These are phyloP conservation scores for Thalassiosira gravida DNA, from an alignment of 352 stramenopile species.

Conservation along the genomic window DNA sequence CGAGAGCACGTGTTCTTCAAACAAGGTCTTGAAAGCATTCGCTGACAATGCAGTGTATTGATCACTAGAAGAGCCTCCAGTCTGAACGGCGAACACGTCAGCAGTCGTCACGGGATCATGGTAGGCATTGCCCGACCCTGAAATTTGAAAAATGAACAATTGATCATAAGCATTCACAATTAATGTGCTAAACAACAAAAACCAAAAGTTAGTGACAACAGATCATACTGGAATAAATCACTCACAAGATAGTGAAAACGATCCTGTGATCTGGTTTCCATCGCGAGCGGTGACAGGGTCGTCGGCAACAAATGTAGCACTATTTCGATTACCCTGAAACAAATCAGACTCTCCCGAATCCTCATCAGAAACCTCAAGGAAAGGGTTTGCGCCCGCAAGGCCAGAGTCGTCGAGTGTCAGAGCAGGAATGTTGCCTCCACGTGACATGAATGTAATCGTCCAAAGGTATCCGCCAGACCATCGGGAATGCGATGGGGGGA, in stretches of 20 bases:
- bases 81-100: conserved; percentile 63
- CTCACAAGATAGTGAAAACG: conserved; percentile 85
- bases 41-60: conserved; percentile 66
- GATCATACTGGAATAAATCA: too few species aligned
- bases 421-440: conserved; percentile 87
- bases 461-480: conserved; percentile 94
- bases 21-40: conserved; percentile 65
- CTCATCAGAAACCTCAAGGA: conserved; percentile 67
- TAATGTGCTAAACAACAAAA: too few species aligned
- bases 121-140: conserved; percentile 57
- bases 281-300: conserved; percentile 86
- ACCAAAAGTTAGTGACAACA: too few species aligned
- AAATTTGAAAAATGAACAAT: too few species aligned
- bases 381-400: conserved; percentile 44
- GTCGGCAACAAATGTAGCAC: conserved; percentile 54
- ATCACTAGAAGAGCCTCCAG: conserved; percentile 47
- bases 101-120: conserved; percentile 42
- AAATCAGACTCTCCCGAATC: conserved; percentile 62
- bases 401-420: conserved; percentile 69
- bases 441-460: conserved; percentile 90
- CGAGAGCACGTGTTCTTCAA: conserved; percentile 63
- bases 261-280: conserved; percentile 91
- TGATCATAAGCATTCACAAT: too few species aligned
- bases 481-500: conserved; percentile 85
- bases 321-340: conserved; percentile 69